Percentiles rank a stretch among this genome's conserved stretches.
These are phyloP conservation scores for Infundibulicybe gibba DNA, from an alignment of 768 basidiomycete species.

Conservation along the genomic window DNA sequence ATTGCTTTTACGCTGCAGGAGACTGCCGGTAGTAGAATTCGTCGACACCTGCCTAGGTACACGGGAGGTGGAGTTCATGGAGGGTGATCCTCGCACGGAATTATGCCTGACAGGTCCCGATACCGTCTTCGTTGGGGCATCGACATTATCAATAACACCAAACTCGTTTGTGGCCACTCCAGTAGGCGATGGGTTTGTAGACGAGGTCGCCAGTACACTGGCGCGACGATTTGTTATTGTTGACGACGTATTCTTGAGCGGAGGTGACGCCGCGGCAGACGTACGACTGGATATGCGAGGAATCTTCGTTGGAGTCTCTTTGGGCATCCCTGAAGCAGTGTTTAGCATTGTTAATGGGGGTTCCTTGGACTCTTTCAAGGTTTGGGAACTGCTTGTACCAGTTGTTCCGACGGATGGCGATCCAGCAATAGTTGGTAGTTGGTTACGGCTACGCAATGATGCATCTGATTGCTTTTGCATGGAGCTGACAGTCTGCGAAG, in stretches of 20 bases:
- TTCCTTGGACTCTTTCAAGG: slow-evolving; percentile 53
- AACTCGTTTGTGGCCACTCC: slow-evolving; percentile 65
- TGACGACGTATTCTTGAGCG: slow-evolving; percentile 50
- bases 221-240: slow-evolving; percentile 55
- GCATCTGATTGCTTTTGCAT: slow-evolving; percentile 86
- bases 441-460: slow-evolving; percentile 71
- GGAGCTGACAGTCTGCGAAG: slow-evolving; percentile 82
- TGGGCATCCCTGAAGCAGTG: slow-evolving; percentile 47
- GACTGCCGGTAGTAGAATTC: slow-evolving; percentile 38
- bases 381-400: slow-evolving; percentile 41
- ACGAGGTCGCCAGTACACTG: slow-evolving; percentile 56
- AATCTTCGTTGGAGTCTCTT: slow-evolving; percentile 92
- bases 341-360: slow-evolving; percentile 52
- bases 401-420: slow-evolving; percentile 83
- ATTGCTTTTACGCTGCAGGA: slow-evolving; percentile 59
- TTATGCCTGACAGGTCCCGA: slow-evolving; percentile 40
- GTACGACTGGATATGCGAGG: slow-evolving; percentile 88
- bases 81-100: slow-evolving; percentile 66
- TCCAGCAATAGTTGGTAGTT: slow-evolving; percentile 89
- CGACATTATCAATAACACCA: slow-evolving; percentile 70
- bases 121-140: slow-evolving; percentile 43
- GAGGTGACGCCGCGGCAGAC: slow-evolving; percentile 71
- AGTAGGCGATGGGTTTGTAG: slow-evolving; percentile 63
- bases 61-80: slow-evolving; percentile 46
- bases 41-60: slow-evolving; percentile 63